Conservation (phyloP, 2,329 filamentous ascomycete genomes). For the Cryphonectria carpinicola region DNA sequence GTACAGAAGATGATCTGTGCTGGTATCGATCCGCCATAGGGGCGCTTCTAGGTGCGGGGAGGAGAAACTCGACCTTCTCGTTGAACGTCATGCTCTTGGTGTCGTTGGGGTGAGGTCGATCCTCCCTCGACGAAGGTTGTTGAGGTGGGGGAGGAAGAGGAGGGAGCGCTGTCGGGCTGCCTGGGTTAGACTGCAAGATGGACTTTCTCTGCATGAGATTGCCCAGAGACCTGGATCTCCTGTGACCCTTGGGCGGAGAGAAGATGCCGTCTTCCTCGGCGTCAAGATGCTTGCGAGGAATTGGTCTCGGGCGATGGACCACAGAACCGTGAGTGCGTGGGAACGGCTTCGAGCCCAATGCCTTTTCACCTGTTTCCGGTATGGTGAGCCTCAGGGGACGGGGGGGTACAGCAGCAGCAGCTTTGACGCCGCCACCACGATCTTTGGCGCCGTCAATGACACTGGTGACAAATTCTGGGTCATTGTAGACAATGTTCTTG, state of each 20-base stretch:
- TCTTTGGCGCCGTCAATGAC: slow-evolving; percentile 52
- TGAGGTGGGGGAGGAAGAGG: slow-evolving; percentile 54
- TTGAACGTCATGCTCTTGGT: slow-evolving; percentile 63
- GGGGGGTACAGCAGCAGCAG: slow-evolving; percentile 28
- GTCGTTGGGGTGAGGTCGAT: slow-evolving; percentile 52
- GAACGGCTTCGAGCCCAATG: slow-evolving; percentile 22
- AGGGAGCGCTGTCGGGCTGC: slow-evolving; percentile 54
- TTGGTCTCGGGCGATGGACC: slow-evolving; percentile 59
- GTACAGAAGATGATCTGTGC: slow-evolving; percentile 46
- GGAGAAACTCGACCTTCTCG: slow-evolving; percentile 59
- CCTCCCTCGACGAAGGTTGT: slow-evolving; percentile 37
- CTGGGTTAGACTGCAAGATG: slow-evolving; percentile 47
- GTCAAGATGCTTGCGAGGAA: slow-evolving; percentile 51
- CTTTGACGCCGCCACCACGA: slow-evolving; percentile 35
- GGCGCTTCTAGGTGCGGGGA: slow-evolving; percentile 42
- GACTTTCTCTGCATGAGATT: slow-evolving; percentile 51
- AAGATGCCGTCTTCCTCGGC: slow-evolving; percentile 51
- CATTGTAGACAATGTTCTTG: slow-evolving; percentile 59
- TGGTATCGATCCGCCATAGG: slow-evolving; percentile 25
- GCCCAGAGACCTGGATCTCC: slow-evolving; percentile 54
- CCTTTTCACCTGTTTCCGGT: not conserved
- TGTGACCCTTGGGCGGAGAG: slow-evolving; percentile 47
- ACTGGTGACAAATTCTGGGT: slow-evolving; percentile 52
- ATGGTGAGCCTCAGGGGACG: slow-evolving; percentile 7
- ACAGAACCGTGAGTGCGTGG: slow-evolving; percentile 44